phyloP scores from a whole-genome alignment of 371 early-diverging fungal species.

The Mortierella sp. region DNA sequence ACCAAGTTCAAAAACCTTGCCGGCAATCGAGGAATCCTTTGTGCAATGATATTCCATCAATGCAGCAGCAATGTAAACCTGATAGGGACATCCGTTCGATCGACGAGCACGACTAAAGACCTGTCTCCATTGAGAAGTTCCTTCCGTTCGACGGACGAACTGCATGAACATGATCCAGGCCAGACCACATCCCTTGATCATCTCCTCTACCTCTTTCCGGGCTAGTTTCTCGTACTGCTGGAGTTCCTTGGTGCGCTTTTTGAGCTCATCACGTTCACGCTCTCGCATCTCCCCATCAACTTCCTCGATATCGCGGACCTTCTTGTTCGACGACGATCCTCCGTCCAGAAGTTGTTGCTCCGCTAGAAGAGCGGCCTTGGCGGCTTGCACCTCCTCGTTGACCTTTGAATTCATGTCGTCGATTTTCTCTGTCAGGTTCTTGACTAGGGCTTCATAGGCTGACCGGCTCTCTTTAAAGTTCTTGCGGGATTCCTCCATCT shows the following conservation, averaged over 20 bases:
- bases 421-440: constrained; percentile 64
- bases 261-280: constrained; percentile 71
- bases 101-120: constrained; percentile 88
- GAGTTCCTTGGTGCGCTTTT: constrained; percentile 74
- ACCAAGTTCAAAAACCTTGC: constrained; percentile 92
- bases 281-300: constrained; percentile 88
- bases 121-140: constrained; percentile 76
- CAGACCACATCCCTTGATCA: constrained; percentile 72
- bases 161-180: constrained; percentile 93
- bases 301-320: constrained; percentile 66
- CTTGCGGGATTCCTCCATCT: constrained; percentile 84
- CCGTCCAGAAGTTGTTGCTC: constrained; percentile 62
- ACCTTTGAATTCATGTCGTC: constrained; percentile 62
- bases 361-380: constrained; percentile 27
- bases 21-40: constrained; percentile 86
- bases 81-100: constrained; percentile 79
- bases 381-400: constrained; percentile 58
- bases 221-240: constrained; percentile 69
- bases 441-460: constrained; percentile 78
- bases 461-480: constrained; percentile 74
- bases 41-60: constrained; percentile 94
- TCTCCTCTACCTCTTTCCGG: constrained; percentile 69
- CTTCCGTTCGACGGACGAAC: constrained; percentile 83
- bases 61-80: constrained; percentile 89
- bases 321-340: constrained; percentile 56